phyloP scores from a whole-genome alignment of 495 filamentous ascomycete genomes.

The Penicillium goetzii region DNA sequence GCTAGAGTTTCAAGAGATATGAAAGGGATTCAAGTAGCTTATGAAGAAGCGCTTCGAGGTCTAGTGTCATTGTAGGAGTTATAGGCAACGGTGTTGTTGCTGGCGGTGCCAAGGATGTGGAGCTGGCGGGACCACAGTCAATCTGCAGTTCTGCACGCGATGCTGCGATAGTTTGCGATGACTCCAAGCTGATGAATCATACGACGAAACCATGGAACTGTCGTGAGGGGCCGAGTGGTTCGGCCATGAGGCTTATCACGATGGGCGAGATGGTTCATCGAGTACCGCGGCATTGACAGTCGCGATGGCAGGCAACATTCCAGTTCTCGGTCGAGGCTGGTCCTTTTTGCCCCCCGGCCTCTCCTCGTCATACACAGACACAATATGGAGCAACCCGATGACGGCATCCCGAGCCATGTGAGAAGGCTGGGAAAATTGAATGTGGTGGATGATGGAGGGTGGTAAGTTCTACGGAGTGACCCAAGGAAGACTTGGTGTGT shows the following conservation, averaged over 20 bases:
- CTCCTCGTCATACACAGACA: constrained; percentile 6
- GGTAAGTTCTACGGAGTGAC: background rate
- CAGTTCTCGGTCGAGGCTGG: constrained; percentile 19
- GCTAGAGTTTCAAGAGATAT: background rate
- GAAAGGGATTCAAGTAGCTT: background rate
- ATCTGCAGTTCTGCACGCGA: background rate
- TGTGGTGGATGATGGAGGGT: constrained; percentile 4
- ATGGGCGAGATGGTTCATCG: constrained; percentile 16
- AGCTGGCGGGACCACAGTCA: constrained; percentile 6
- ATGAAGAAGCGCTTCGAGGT: background rate
- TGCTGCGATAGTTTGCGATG: background rate
- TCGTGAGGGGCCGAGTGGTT: background rate
- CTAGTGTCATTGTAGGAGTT: background rate
- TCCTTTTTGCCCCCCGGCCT: constrained; percentile 3
- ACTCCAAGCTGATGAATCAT: constrained; percentile 18
- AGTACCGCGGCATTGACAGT: background rate
- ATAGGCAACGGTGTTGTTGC: constrained; percentile 11
- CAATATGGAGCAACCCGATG: constrained; percentile 1
- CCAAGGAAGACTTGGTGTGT: background rate
- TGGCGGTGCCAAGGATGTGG: constrained; percentile 17
- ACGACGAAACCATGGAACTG: constrained; percentile 4
- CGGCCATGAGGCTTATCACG: constrained; percentile 9
- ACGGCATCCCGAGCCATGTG: constrained; percentile 13
- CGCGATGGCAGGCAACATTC: constrained; percentile 19
- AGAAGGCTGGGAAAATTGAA: background rate